Base-by-base conservation (phyloP, 2,329 filamentous ascomycete genomes). In the Lasiodiplodia sp. region DNA sequence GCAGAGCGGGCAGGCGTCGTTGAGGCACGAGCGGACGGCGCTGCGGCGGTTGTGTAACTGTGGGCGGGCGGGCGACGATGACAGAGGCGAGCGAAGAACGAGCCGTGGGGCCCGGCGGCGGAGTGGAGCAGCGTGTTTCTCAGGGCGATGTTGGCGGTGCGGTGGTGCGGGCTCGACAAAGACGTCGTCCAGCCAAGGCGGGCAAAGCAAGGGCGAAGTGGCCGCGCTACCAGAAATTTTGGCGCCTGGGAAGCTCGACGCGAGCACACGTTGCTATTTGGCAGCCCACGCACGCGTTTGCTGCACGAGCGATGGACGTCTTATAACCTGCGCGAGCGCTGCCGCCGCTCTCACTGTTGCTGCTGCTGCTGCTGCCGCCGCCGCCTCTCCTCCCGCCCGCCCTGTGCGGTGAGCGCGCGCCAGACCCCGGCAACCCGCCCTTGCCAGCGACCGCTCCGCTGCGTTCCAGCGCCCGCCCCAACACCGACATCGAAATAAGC, bases 111-210 rank as follows among this genome's bases (percentile, higher is more conserved):
- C 52, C 52, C 34, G 21, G 44, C 47, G 62, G 21, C 47, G 34
- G 49, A 52, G 66, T 67, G 66, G 53, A 67, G 56, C 55, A 62
- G 66, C 66, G 52, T 67, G 66, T 62, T 44, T 67, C 58, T 63
- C 23, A 63, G 40, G 58, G 51, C 58, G 64, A 34, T 57, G 64
- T 55, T 66, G 64, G 52, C 52, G 63, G 52, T 56, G 63, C 63
- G 63, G 51, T 66, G 63, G 63, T 56, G 63, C 63, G 63, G 63
- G 65, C 47, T 67, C 66, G 55, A 67, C 55, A 62, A 63, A 63
- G 66, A 52, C 52, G 52, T 63, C 40, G 52, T 56, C 52, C 38
- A 58, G 64, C 64, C 64, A 56, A 67, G 64, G 52, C 64, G 51
- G 64, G 52, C 52, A 66, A 49, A 66, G 63, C 63, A 56, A 55